phyloP scores from a whole-genome alignment of 306 rosid genomes.

The Cucurbita maxima region DNA sequence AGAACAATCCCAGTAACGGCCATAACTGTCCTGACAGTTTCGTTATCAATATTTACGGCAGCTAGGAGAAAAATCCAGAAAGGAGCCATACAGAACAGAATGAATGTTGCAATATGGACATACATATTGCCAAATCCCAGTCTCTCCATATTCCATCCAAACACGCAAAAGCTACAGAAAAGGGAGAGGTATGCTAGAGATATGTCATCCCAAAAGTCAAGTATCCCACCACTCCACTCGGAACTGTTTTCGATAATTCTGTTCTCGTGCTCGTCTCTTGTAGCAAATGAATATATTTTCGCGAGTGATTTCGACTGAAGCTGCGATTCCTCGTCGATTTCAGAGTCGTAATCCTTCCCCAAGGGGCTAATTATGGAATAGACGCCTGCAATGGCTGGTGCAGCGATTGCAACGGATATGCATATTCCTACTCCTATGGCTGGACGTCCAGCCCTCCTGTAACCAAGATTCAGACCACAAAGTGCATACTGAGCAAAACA shows the following conservation, averaged over 20 bases:
- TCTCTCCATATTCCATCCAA: conserved; percentile 96
- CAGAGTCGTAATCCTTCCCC: conserved; percentile 57
- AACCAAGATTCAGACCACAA: conserved; percentile 78
- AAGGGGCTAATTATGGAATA: conserved; percentile 72
- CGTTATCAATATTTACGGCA: conserved; percentile 72
- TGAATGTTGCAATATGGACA: conserved; percentile 75
- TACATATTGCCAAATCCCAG: conserved; percentile 93
- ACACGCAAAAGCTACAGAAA: conserved; percentile 68
- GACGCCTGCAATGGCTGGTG: conserved; percentile 70
- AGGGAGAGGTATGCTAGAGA: conserved; percentile 68
- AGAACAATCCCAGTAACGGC: conserved; percentile 51
- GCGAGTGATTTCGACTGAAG: conserved; percentile 22
- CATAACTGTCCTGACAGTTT: conserved; percentile 36
- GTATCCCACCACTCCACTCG: conserved; percentile 74
- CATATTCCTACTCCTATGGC: conserved; percentile 71
- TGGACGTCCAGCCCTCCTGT: conserved; percentile 65
- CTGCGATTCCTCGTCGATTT: conserved; percentile 66
- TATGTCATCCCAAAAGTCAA: conserved; percentile 71
- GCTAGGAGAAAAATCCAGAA: conserved; percentile 81
- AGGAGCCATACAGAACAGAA: conserved; percentile 78
- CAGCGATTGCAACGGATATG: conserved; percentile 52
- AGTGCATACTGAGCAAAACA: conserved; percentile 88
- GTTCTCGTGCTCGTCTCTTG: conserved; percentile 32
- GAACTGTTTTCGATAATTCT: conserved; percentile 29
- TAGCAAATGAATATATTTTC: conserved; percentile 53